Conservation (phyloP, 768 basidiomycete species). For the Cyclocybe aegerita region DNA sequence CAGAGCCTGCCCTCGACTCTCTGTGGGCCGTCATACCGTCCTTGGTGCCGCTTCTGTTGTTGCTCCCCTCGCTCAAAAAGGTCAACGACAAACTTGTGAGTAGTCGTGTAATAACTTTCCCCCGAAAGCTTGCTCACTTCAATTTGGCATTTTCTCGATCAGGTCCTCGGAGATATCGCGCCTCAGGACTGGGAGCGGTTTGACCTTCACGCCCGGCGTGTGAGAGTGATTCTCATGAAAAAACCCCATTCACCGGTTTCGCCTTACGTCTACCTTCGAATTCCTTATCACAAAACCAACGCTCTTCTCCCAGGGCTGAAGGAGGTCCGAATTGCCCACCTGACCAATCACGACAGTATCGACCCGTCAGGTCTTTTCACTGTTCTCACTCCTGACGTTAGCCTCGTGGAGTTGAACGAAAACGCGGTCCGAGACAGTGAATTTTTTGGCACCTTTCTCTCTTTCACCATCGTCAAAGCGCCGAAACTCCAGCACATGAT, state of each 20-base stretch:
- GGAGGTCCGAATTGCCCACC: background rate
- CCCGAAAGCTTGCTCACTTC: background rate
- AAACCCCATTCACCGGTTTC: background rate
- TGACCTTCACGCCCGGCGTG: background rate
- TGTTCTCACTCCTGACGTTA: background rate
- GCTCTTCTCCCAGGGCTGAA: background rate
- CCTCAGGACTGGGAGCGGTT: conserved; percentile 1
- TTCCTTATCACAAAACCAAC: background rate
- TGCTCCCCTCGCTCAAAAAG: conserved; percentile 7
- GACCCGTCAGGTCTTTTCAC: background rate
- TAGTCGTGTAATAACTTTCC: background rate
- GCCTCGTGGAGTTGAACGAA: background rate
- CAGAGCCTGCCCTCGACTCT: conserved; percentile 10
- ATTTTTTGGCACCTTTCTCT: background rate
- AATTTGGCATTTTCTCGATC: background rate
- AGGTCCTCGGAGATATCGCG: background rate
- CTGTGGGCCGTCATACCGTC: conserved; percentile 10
- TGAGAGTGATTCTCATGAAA: background rate
- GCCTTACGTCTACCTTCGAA: background rate
- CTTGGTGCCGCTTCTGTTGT: conserved; percentile 11
- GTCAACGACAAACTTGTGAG: background rate
- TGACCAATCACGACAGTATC: background rate
- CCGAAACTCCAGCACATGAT: background rate
- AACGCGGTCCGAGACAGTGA: background rate
- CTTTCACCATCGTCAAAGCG: background rate